Conservation (phyloP, 176 grass and related monocot species). For the Bothriochloa decipiens region DNA sequence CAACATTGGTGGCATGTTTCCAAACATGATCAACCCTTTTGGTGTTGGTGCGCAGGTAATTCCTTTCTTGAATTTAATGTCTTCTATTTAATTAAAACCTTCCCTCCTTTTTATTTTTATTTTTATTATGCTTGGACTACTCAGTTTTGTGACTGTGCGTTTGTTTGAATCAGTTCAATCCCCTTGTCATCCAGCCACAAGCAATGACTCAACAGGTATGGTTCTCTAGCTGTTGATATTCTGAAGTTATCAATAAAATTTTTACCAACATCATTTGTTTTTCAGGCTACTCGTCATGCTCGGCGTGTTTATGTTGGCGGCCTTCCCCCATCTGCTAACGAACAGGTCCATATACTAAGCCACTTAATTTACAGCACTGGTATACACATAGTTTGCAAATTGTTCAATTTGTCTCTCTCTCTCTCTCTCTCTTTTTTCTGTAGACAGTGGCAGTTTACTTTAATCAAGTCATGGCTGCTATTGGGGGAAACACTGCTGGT, state of each 20-base stretch:
- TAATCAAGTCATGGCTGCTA: constrained; percentile 98
- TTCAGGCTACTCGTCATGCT: constrained; percentile 89
- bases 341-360: constrained; percentile 66
- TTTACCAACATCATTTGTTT: constrained; percentile 36
- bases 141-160: constrained; percentile 15
- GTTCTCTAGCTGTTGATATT: constrained; percentile 28
- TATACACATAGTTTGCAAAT: neutral
- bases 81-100: neutral
- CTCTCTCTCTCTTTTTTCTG: constrained; percentile 18
- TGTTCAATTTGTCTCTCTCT: constrained; percentile 13
- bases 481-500: constrained; percentile 97
- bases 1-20: constrained; percentile 59
- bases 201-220: constrained; percentile 97
- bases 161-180: constrained; percentile 41
- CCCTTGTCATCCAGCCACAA: constrained; percentile 65
- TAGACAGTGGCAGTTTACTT: constrained; percentile 97
- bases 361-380: neutral
- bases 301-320: constrained; percentile 97
- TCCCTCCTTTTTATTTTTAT: constrained; percentile 22
- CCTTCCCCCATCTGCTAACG: constrained; percentile 94
- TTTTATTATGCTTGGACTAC: neutral
- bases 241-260: constrained; percentile 26
- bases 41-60: constrained; percentile 78
- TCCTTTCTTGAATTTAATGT: constrained; percentile 10
- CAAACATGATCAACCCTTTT: constrained; percentile 70